These are phyloP conservation scores for Pseudogymnoascus pannorum DNA, from an alignment of 2,329 filamentous ascomycete species.

Conservation along the genomic window DNA sequence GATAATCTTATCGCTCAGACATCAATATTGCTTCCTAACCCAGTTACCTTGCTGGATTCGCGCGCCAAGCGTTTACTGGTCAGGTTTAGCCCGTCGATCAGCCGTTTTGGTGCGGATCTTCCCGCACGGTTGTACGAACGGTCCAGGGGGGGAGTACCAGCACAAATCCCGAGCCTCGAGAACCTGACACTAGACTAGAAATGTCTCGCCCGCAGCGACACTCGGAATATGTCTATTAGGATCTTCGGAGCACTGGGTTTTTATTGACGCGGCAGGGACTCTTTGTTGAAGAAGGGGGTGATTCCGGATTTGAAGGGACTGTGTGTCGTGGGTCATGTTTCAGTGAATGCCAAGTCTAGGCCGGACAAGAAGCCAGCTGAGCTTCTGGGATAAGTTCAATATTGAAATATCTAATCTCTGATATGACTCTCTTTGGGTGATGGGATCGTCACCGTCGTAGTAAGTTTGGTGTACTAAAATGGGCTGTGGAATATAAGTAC, in stretches of 20 bases:
- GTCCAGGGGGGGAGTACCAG: background rate
- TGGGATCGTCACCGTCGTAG: background rate
- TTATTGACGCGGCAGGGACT: background rate
- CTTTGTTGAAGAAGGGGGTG: background rate
- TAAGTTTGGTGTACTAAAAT: background rate
- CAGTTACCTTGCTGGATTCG: background rate
- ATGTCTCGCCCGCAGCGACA: background rate
- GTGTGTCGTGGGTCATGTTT: background rate
- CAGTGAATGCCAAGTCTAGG: background rate
- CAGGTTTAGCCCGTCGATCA: background rate
- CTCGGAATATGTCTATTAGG: background rate
- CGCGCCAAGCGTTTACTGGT: background rate
- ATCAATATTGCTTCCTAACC: background rate
- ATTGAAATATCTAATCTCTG: background rate
- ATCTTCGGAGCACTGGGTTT: background rate
- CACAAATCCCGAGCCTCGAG: background rate
- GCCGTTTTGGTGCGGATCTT: background rate
- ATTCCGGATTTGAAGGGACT: background rate
- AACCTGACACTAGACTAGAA: background rate
- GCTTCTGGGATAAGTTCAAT: background rate
- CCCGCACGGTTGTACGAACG: background rate
- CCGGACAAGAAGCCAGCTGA: background rate
- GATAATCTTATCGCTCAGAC: background rate
- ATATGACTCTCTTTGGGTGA: background rate
- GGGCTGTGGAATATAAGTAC: background rate